Conservation (phyloP, 352 stramenopile species). For the Phytophthora fragariae region DNA sequence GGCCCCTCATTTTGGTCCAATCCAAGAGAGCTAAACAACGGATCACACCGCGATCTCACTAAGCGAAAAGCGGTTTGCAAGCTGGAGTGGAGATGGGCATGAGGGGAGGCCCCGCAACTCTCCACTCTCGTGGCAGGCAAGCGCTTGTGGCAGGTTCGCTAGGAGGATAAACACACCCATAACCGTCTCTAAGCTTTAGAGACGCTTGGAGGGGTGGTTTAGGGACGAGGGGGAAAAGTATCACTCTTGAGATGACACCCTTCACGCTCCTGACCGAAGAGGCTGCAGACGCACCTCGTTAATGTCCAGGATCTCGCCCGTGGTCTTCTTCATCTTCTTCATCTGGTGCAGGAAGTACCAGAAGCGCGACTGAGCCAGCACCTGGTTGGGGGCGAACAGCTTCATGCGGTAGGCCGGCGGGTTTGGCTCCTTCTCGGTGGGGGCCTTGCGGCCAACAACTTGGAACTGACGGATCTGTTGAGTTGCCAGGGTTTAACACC, state of each 20-base stretch:
- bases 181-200: slow-evolving; percentile 6
- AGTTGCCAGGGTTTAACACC: not conserved
- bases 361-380: slow-evolving; percentile 99
- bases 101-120: slow-evolving; percentile 22
- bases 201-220: slow-evolving; percentile 2
- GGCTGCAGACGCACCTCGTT: slow-evolving; percentile 93
- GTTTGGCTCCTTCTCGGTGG: slow-evolving; percentile 98
- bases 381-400: slow-evolving; percentile 96
- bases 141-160: slow-evolving; percentile 65
- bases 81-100: slow-evolving; percentile 72
- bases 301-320: slow-evolving; percentile 99
- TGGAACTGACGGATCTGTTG: slow-evolving; percentile 98
- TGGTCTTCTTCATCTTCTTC: slow-evolving; percentile 99
- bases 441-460: slow-evolving; percentile 99
- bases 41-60: slow-evolving; percentile 75
- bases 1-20: slow-evolving; percentile 38
- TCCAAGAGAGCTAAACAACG: slow-evolving; percentile 74
- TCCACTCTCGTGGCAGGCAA: slow-evolving; percentile 89
- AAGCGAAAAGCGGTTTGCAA: slow-evolving; percentile 85
- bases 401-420: slow-evolving; percentile 99
- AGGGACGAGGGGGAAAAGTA: slow-evolving; percentile 21
- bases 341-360: slow-evolving; percentile 99
- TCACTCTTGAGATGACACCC: slow-evolving; percentile 17
- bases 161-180: slow-evolving; percentile 41
- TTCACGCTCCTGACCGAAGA: slow-evolving; percentile 3